Evolutionary conservation across 495 filamentous ascomycete species (phyloP).

Genomic region (Lindgomyces ingoldianus): DNA sequence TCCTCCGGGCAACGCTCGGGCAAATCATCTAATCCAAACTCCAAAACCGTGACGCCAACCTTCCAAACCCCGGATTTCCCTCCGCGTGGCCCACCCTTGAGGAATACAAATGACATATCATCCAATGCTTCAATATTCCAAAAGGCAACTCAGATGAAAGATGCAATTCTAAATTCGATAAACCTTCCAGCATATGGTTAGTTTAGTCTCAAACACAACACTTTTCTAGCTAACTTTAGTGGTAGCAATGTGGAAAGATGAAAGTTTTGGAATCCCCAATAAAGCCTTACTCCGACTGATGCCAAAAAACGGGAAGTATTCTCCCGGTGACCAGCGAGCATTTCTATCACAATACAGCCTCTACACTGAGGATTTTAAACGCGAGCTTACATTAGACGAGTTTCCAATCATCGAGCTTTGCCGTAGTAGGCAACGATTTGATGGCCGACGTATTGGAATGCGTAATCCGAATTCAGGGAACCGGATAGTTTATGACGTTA

Average conservation of each 20-base stretch:
- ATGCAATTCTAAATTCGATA: constrained; percentile 67
- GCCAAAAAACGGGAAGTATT: constrained; percentile 46
- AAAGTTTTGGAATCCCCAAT: constrained; percentile 65
- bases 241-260: constrained; percentile 67
- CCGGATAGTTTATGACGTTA: constrained; percentile 57
- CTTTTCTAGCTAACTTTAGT: neutral
- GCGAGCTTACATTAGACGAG: constrained; percentile 56
- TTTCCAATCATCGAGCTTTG: constrained; percentile 62
- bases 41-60: constrained; percentile 16
- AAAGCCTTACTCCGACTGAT: constrained; percentile 59
- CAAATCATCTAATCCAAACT: constrained; percentile 12
- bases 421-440: constrained; percentile 57
- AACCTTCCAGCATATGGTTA: constrained; percentile 62
- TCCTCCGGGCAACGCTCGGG: constrained; percentile 34
- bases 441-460: constrained; percentile 60
- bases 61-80: constrained; percentile 49
- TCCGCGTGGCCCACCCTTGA: constrained; percentile 58
- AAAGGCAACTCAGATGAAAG: constrained; percentile 68
- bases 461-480: constrained; percentile 50
- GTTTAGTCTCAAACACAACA: neutral
- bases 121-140: constrained; percentile 60
- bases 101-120: constrained; percentile 47
- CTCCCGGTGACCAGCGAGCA: constrained; percentile 53
- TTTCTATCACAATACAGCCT: constrained; percentile 56
- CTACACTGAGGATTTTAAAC: constrained; percentile 64